Evolutionary conservation across 345 rosid genomes (phyloP).

Genomic region (Rhizophora apiculata): DNA sequence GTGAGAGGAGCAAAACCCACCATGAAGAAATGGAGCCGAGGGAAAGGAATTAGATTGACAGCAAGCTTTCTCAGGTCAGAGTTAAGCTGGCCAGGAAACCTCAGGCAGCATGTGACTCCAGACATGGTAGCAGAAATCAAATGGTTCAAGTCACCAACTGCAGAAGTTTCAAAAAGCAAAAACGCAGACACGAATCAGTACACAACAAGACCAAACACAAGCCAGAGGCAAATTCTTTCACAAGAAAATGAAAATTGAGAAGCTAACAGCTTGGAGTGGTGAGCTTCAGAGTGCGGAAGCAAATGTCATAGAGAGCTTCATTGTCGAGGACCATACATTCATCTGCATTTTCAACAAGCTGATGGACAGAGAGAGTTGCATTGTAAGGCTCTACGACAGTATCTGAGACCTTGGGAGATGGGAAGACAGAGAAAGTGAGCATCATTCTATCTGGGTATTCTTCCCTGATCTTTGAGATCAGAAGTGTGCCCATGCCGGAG

Average conservation of each 20-base stretch:
- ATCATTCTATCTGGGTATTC: conserved; percentile 75
- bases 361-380: conserved; percentile 63
- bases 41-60: conserved; percentile 56
- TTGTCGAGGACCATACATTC: conserved; percentile 71
- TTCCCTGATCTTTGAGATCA: conserved; percentile 66
- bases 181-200: background rate
- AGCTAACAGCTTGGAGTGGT: conserved; percentile 59
- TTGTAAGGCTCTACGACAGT: conserved; percentile 74
- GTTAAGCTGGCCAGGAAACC: conserved; percentile 73
- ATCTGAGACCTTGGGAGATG: conserved; percentile 75
- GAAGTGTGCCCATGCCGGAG: conserved; percentile 66
- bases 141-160: conserved; percentile 74
- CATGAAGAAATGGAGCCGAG: conserved; percentile 59
- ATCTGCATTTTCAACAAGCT: conserved; percentile 65
- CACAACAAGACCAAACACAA: background rate
- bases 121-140: conserved; percentile 79
- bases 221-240: background rate
- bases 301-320: conserved; percentile 62
- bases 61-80: conserved; percentile 74
- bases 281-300: conserved; percentile 66
- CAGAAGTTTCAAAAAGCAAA: background rate
- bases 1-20: conserved; percentile 57
- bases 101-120: conserved; percentile 72
- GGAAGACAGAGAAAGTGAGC: conserved; percentile 71
- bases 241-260: background rate